These are phyloP conservation scores for Leishmania lainsoni DNA, from an alignment of 208 protist genomes.

Conservation along the genomic window DNA sequence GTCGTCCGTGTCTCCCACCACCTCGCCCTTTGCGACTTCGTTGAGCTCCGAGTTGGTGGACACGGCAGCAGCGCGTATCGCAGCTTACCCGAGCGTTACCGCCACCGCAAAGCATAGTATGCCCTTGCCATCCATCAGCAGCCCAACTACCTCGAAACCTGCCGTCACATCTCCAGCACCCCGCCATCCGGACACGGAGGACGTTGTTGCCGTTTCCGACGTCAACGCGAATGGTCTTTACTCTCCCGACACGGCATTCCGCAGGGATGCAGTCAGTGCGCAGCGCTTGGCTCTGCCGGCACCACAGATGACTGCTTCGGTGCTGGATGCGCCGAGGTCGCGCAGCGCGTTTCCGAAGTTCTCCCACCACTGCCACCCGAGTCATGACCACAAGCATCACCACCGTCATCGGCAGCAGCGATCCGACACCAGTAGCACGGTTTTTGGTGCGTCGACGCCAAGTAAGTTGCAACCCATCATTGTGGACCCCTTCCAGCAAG, in stretches of 20 bases:
- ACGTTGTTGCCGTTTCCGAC: neutral
- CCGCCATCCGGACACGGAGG: neutral
- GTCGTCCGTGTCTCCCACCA: constrained; percentile 16
- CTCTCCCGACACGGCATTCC: neutral
- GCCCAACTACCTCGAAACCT: neutral
- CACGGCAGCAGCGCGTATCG: neutral
- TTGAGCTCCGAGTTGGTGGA: constrained; percentile 7
- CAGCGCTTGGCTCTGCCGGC: neutral
- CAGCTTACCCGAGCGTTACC: neutral
- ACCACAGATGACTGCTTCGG: neutral
- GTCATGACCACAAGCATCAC: constrained; percentile 2
- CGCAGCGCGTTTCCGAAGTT: neutral
- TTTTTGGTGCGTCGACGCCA: constrained; percentile 1
- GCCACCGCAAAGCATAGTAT: neutral
- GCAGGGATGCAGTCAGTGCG: neutral
- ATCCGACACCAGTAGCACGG: neutral
- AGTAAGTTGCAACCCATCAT: constrained; percentile 33
- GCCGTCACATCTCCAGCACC: neutral
- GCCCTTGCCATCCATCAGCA: constrained; percentile 3
- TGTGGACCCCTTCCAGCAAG: constrained; percentile 84
- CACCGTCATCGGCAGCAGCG: neutral
- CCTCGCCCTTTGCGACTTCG: constrained; percentile 18
- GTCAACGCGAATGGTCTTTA: neutral
- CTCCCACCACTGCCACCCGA: neutral
- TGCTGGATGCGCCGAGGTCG: neutral